A percentile compares a stretch with the other conserved stretches of the same genome.
Evolutionary conservation across 352 stramenopile genomes (phyloP).

Genomic region (Peronospora destructor): DNA sequence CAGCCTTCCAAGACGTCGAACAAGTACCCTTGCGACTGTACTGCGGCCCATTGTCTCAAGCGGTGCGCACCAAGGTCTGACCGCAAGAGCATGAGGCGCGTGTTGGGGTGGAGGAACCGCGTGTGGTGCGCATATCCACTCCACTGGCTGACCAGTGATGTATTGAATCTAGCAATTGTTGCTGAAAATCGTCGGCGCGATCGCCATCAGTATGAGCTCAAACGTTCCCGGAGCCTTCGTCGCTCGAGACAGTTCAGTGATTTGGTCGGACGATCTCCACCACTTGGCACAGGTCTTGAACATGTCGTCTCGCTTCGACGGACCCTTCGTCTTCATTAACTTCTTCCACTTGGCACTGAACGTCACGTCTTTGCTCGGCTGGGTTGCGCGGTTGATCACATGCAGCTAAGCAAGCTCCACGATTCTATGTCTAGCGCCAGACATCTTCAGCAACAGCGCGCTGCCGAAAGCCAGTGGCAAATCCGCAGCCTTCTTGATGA

Average conservation of each 20-base stretch:
- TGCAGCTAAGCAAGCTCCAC: not conserved
- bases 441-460: not conserved
- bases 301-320: too few species aligned
- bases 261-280: too few species aligned
- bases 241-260: too few species aligned
- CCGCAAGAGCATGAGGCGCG: not conserved
- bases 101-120: not conserved
- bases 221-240: too few species aligned
- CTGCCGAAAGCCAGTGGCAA: too few species aligned
- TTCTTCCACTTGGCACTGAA: conserved; percentile 1
- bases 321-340: too few species aligned
- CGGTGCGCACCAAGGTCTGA: not conserved
- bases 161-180: conserved; percentile 1
- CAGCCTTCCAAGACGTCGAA: not conserved
- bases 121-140: conserved; percentile 1
- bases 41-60: not conserved
- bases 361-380: not conserved
- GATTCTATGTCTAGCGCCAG: not conserved
- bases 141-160: too few species aligned
- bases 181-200: not conserved
- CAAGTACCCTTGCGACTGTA: not conserved
- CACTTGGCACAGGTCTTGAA: too few species aligned
- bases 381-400: not conserved
- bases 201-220: not conserved
- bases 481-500: too few species aligned